Percentiles rank a stretch among this genome's conserved stretches.
Evolutionary conservation across 257 asterid genomes (phyloP).

Genomic region (Solanum sparsipilum): DNA sequence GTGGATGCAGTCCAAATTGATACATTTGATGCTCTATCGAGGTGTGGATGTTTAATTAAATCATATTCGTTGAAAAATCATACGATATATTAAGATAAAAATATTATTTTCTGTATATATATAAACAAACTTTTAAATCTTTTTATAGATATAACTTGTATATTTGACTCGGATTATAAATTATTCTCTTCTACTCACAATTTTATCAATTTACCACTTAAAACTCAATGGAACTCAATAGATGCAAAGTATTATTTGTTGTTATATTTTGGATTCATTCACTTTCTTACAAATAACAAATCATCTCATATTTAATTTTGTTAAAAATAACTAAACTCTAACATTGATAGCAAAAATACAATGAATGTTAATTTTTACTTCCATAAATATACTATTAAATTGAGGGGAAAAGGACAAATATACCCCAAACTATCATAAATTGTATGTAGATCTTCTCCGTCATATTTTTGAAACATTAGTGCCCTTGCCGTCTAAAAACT

Average conservation of each 20-base stretch:
- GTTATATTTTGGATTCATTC: background rate
- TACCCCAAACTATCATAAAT: no score
- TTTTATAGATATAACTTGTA: no score
- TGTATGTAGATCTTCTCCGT: rapidly evolving
- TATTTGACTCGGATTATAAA: no score
- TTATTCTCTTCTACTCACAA: no score
- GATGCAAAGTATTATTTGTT: background rate
- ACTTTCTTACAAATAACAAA: background rate
- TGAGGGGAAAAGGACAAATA: rapidly evolving
- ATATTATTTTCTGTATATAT: no score
- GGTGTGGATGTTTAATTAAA: background rate
- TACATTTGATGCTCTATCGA: background rate
- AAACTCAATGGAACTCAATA: background rate
- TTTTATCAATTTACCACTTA: background rate
- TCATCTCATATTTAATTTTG: background rate
- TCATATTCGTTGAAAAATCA: background rate
- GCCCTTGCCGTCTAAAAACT: no score
- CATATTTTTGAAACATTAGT: no score
- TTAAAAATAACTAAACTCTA: background rate
- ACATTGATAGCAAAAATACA: background rate
- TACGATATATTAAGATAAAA: no score
- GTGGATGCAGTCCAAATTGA: background rate
- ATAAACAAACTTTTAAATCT: no score
- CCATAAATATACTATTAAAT: background rate
- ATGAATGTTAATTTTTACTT: background rate